Percentiles rank a stretch among this genome's conserved stretches.
phyloP scores from a whole-genome alignment of 2,329 filamentous ascomycete species.

The Fusarium sp. region DNA sequence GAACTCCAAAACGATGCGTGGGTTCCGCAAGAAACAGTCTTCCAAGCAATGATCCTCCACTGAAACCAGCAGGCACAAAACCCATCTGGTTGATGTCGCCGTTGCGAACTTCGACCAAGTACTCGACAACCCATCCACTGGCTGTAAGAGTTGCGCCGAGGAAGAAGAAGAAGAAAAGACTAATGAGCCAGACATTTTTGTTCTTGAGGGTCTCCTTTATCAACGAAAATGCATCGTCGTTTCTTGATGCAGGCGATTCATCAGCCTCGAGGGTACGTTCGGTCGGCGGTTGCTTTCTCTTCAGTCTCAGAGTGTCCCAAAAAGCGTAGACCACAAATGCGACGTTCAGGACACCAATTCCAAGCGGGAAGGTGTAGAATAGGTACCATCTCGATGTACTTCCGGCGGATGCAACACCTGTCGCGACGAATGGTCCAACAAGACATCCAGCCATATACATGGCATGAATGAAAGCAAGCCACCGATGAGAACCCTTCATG shows the following conservation, averaged over 20 bases:
- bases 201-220: conserved; percentile 59
- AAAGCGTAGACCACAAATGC: conserved; percentile 61
- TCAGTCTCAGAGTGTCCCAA: conserved; percentile 57
- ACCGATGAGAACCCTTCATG: conserved; percentile 64
- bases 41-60: conserved; percentile 68
- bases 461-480: conserved; percentile 73
- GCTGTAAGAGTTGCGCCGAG: conserved; percentile 68
- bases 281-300: conserved; percentile 16
- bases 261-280: conserved; percentile 22
- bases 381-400: conserved; percentile 60
- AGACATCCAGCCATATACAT: conserved; percentile 70
- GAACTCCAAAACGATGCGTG: conserved; percentile 68
- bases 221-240: conserved; percentile 54
- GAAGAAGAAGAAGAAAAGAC: conserved; percentile 73
- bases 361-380: conserved; percentile 68
- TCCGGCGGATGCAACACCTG: conserved; percentile 59
- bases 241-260: neutral
- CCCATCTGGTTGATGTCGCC: conserved; percentile 68
- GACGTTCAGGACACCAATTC: conserved; percentile 63
- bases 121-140: conserved; percentile 73
- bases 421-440: conserved; percentile 66
- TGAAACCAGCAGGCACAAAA: conserved; percentile 71
- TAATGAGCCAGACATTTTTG: conserved; percentile 67
- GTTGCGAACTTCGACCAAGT: conserved; percentile 68
- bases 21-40: conserved; percentile 69